Conservation (phyloP, 306 rosid species). For the Castanea sativa region DNA sequence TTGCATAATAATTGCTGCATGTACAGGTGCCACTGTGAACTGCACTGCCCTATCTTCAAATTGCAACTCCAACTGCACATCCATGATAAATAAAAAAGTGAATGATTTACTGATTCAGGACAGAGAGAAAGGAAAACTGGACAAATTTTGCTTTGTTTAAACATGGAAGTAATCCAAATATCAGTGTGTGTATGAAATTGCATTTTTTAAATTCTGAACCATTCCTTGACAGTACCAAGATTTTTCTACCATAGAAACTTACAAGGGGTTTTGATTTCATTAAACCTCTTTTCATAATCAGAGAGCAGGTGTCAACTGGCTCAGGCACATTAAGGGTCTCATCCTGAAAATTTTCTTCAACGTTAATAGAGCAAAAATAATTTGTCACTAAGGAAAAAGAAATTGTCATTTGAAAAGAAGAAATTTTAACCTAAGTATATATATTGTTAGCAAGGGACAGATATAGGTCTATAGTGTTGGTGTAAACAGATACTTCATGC, state of each 20-base stretch:
- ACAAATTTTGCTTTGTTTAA: not conserved
- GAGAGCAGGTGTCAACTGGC: slow-evolving; percentile 72
- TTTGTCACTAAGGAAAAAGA: not conserved
- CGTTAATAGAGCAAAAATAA: slow-evolving; percentile 24
- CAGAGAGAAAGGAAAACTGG: not conserved
- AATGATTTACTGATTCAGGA: not conserved
- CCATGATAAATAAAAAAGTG: not conserved
- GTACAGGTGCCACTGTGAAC: slow-evolving; percentile 80
- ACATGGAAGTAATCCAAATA: not conserved
- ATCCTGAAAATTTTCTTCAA: slow-evolving; percentile 54
- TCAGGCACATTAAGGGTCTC: slow-evolving; percentile 68
- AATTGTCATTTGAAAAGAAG: slow-evolving; percentile 5
- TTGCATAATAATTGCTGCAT: slow-evolving; percentile 80
- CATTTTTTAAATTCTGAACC: slow-evolving; percentile 1
- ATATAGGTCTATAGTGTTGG: not conserved
- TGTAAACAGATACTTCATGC: slow-evolving; percentile 2
- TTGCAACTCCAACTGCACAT: slow-evolving; percentile 78
- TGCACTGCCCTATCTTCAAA: slow-evolving; percentile 80
- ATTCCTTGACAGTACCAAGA: slow-evolving; percentile 92
- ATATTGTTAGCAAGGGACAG: not conserved
- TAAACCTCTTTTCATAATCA: slow-evolving; percentile 82
- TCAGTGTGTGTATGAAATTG: not conserved
- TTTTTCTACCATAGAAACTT: slow-evolving; percentile 88
- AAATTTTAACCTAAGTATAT: not conserved
- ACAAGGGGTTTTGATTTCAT: slow-evolving; percentile 95